Percentiles rank a stretch among this genome's conserved stretches.
Evolutionary conservation across 2,329 filamentous ascomycete species (phyloP).

Genomic region (Trichoderma atrobrunneum): DNA sequence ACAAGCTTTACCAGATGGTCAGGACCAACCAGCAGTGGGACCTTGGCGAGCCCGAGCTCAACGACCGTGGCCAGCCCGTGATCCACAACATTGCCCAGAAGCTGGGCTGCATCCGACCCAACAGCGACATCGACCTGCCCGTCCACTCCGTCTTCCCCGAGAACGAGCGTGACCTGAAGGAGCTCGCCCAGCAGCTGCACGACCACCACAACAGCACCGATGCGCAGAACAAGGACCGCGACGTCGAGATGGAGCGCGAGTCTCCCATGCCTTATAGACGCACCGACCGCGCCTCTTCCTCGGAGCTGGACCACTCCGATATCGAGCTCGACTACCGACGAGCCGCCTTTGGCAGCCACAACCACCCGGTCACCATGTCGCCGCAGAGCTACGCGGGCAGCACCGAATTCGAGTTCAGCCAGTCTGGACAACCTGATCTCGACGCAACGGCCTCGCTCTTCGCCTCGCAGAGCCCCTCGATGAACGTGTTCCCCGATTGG

Average conservation of each 20-base stretch:
- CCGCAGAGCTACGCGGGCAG: constrained; percentile 49
- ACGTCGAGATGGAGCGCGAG: not conserved
- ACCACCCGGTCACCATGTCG: constrained; percentile 46
- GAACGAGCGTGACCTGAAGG: constrained; percentile 56
- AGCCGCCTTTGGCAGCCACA: constrained; percentile 42
- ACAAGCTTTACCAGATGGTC: constrained; percentile 65
- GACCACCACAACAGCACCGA: constrained; percentile 28
- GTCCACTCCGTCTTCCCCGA: constrained; percentile 60
- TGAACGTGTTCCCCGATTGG: constrained; percentile 35
- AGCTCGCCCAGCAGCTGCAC: constrained; percentile 55
- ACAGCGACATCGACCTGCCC: constrained; percentile 58
- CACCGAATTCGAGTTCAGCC: constrained; percentile 38
- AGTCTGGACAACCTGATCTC: constrained; percentile 32
- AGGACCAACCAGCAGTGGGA: constrained; percentile 58
- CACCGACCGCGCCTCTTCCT: constrained; percentile 52
- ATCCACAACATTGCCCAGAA: constrained; percentile 64
- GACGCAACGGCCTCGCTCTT: constrained; percentile 35
- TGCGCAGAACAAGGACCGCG: constrained; percentile 1
- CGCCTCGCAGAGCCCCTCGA: constrained; percentile 34
- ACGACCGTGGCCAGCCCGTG: constrained; percentile 60
- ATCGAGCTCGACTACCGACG: constrained; percentile 54
- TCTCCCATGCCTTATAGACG: constrained; percentile 20
- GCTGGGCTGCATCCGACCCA: constrained; percentile 62
- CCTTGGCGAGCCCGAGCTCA: constrained; percentile 61
- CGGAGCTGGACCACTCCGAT: constrained; percentile 55